Conservation (phyloP, 257 asterid genomes). For the Solanum appendiculatum region DNA sequence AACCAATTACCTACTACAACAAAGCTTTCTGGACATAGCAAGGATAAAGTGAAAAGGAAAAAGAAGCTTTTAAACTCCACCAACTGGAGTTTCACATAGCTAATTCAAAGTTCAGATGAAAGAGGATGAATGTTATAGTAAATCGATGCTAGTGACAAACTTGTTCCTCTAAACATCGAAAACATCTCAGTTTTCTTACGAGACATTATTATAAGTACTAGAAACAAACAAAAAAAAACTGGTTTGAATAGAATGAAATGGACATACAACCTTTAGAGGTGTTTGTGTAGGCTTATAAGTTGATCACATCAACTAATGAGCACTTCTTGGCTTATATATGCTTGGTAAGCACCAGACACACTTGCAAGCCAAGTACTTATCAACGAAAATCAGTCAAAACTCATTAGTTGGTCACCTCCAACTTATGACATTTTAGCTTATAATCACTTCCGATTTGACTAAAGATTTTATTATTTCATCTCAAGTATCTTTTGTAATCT, state of each 20-base stretch:
- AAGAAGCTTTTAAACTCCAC: background rate
- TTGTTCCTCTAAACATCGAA: background rate
- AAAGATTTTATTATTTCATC: background rate
- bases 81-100: background rate
- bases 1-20: background rate
- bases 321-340: background rate
- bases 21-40: background rate
- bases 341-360: background rate
- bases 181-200: background rate
- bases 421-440: background rate
- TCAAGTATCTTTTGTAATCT: background rate
- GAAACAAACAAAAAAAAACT: background rate
- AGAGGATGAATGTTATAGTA: background rate
- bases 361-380: background rate
- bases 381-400: background rate
- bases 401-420: background rate
- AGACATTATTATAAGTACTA: background rate
- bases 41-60: background rate
- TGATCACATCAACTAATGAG: background rate
- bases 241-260: background rate
- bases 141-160: background rate
- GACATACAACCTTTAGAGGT: background rate
- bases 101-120: background rate
- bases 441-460: background rate
- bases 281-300: background rate